Conservation (phyloP, 1,139 yeast genomes). For the Geotrichum europaeum region DNA sequence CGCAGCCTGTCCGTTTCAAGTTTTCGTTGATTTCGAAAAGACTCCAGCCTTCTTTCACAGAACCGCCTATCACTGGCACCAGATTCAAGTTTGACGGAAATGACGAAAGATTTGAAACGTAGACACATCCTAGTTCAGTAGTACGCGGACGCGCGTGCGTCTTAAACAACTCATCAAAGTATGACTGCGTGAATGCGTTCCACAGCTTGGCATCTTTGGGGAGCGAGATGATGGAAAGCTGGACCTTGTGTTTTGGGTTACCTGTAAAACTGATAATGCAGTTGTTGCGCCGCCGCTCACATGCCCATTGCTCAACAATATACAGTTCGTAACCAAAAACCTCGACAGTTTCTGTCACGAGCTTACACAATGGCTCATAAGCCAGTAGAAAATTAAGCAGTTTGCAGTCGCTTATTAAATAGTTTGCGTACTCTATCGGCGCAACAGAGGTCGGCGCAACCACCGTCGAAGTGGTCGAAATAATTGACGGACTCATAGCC, state of each 20-base stretch:
- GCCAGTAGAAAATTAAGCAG: conserved; percentile 13
- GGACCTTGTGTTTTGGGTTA: conserved; percentile 54
- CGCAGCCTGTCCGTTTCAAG: conserved; percentile 69
- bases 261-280: conserved; percentile 83
- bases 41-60: conserved; percentile 42
- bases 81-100: conserved; percentile 71
- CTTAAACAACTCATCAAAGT: conserved; percentile 58
- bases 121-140: conserved; percentile 52
- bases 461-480: not conserved
- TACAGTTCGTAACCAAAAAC: conserved; percentile 73
- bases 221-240: conserved; percentile 55
- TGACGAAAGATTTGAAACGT: conserved; percentile 74
- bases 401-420: conserved; percentile 14
- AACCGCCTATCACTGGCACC: conserved; percentile 64
- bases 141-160: conserved; percentile 54
- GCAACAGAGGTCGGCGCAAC: not conserved
- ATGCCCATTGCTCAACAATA: conserved; percentile 90
- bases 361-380: conserved; percentile 20
- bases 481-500: not conserved
- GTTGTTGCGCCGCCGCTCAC: conserved; percentile 59
- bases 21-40: conserved; percentile 68
- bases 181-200: conserved; percentile 51
- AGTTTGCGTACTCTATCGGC: conserved; percentile 9
- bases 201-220: conserved; percentile 51
- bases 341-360: conserved; percentile 21